A percentile compares a stretch with the other conserved stretches of the same genome.
phyloP scores from a whole-genome alignment of 2,329 filamentous ascomycete species.

The Colletotrichum falcatum region DNA sequence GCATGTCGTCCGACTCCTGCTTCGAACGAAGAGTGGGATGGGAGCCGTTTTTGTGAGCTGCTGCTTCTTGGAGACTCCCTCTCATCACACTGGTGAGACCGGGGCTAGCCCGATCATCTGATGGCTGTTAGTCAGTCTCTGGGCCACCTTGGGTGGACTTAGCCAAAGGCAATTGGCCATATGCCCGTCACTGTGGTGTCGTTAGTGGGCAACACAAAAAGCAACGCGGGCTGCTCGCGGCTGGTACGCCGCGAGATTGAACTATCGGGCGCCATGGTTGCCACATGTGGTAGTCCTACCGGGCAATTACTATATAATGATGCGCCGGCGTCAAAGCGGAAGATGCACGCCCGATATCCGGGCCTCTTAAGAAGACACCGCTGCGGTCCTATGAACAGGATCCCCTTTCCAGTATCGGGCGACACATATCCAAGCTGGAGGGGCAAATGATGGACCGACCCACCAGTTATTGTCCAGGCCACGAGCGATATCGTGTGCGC shows the following conservation, averaged over 20 bases:
- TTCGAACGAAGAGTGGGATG: conserved; percentile 27
- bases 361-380: conserved; percentile 6
- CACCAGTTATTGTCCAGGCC: not conserved
- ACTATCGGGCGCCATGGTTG: conserved; percentile 41
- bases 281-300: conserved; percentile 32
- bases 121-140: conserved; percentile 31
- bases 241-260: conserved; percentile 31
- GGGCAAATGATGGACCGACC: conserved; percentile 5
- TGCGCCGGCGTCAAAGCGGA: conserved; percentile 35
- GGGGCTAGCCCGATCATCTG: conserved; percentile 39
- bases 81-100: conserved; percentile 39
- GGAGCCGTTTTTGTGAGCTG: conserved; percentile 39
- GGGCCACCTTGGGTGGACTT: conserved; percentile 11
- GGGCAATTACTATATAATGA: conserved; percentile 29
- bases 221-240: conserved; percentile 36
- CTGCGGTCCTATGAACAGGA: conserved; percentile 11
- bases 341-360: conserved; percentile 33
- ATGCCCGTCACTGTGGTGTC: conserved; percentile 34
- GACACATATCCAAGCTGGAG: conserved; percentile 3
- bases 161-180: conserved; percentile 31
- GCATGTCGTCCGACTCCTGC: conserved; percentile 12
- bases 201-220: conserved; percentile 38
- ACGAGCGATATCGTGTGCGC: not conserved
- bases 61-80: conserved; percentile 24
- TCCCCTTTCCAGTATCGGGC: conserved; percentile 5